phyloP scores from a whole-genome alignment of 139 green algal species.

The Monoraphidium neglectum region DNA sequence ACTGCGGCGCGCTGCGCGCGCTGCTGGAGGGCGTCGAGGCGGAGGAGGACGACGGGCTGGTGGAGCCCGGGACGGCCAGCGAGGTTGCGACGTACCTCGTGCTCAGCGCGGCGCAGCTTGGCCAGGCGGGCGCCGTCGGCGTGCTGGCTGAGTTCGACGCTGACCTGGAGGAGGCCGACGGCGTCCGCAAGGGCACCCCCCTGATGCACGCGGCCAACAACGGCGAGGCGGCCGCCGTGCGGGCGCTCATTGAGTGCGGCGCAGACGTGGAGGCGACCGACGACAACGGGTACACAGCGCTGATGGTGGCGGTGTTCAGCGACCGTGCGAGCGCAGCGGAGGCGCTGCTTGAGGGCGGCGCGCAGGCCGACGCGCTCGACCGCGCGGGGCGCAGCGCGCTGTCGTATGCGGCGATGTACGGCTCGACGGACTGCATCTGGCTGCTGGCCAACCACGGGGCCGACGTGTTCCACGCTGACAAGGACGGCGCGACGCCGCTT shows the following conservation, averaged over 20 bases:
- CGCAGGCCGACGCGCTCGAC: slow-evolving; percentile 14
- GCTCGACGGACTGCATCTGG: slow-evolving; percentile 46
- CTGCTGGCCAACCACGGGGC: slow-evolving; percentile 37
- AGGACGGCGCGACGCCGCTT: slow-evolving; percentile 42
- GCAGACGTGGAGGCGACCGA: slow-evolving; percentile 46
- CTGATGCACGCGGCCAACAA: slow-evolving; percentile 59
- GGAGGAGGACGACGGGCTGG: slow-evolving; percentile 16
- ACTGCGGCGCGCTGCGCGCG: neutral
- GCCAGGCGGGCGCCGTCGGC: slow-evolving; percentile 35
- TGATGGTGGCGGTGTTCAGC: slow-evolving; percentile 54
- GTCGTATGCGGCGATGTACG: slow-evolving; percentile 45
- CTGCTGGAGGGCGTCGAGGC: slow-evolving; percentile 25
- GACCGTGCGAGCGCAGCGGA: slow-evolving; percentile 40
- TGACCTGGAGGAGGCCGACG: slow-evolving; percentile 34
- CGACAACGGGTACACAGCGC: slow-evolving; percentile 44
- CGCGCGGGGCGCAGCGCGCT: slow-evolving; percentile 42
- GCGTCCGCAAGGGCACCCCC: slow-evolving; percentile 26
- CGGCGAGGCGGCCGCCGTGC: slow-evolving; percentile 43
- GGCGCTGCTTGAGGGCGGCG: slow-evolving; percentile 29
- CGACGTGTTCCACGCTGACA: slow-evolving; percentile 42
- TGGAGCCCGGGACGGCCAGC: slow-evolving; percentile 30
- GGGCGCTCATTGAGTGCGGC: slow-evolving; percentile 35
- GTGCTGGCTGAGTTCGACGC: slow-evolving; percentile 40
- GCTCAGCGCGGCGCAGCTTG: slow-evolving; percentile 45
- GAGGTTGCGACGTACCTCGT: slow-evolving; percentile 45